Evolutionary conservation across 1,284 basidiomycete species (phyloP).

Genomic region (Trametes polyzona): DNA sequence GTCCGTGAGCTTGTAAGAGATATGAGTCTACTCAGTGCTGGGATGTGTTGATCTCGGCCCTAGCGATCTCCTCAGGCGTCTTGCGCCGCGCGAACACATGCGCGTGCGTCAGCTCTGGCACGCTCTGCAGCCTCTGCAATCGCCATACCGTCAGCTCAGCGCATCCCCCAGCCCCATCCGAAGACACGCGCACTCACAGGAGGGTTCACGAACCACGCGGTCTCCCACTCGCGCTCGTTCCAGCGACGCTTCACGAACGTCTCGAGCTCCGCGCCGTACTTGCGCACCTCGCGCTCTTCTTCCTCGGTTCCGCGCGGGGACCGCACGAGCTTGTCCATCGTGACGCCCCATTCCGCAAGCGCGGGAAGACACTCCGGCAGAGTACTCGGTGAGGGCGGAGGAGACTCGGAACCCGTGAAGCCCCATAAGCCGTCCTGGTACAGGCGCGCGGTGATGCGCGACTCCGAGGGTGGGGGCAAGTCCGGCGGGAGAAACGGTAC

Average conservation of each 20-base stretch:
- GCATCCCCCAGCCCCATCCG: neutral
- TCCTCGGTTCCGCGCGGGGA: conserved; percentile 51
- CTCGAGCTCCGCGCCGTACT: conserved; percentile 60
- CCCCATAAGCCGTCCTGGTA: conserved; percentile 78
- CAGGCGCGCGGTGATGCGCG: conserved; percentile 53
- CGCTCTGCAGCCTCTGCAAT: conserved; percentile 74
- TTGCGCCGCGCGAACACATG: conserved; percentile 78
- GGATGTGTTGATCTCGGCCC: neutral
- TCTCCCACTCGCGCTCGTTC: conserved; percentile 75
- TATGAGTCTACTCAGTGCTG: too few relatives aligned
- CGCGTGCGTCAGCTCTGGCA: conserved; percentile 76
- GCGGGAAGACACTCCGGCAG: conserved; percentile 60
- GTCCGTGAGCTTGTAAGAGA: too few relatives aligned
- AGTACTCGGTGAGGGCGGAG: conserved; percentile 66
- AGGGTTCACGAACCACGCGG: conserved; percentile 86
- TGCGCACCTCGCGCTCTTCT: conserved; percentile 54
- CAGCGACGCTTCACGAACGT: conserved; percentile 66
- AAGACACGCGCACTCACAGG: conserved; percentile 59
- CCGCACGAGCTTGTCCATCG: conserved; percentile 58
- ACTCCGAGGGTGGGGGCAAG: conserved; percentile 45
- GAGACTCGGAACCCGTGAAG: conserved; percentile 63
- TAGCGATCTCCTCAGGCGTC: conserved; percentile 32
- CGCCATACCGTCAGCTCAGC: neutral
- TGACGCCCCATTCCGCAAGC: conserved; percentile 70
- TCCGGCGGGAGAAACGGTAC: conserved; percentile 65